Evolutionary conservation across 140 eudicot species (phyloP).

Genomic region (Flaveria floridana): DNA sequence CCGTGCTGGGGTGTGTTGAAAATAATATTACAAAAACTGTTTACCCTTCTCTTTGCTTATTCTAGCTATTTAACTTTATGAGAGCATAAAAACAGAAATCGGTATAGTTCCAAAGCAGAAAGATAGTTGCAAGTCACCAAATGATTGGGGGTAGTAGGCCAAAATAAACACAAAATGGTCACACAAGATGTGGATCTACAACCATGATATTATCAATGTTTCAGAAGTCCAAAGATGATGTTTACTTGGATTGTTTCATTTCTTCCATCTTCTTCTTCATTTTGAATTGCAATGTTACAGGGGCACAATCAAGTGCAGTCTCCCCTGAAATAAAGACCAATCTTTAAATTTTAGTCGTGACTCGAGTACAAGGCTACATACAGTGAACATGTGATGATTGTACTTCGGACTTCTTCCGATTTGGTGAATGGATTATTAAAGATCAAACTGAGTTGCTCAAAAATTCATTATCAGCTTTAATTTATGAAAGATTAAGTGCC

Average conservation of each 20-base stretch:
- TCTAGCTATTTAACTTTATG: background rate
- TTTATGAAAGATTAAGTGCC: constrained; percentile 13
- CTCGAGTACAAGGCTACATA: background rate
- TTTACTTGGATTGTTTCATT: constrained; percentile 34
- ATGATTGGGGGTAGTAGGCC: background rate
- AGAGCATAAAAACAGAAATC: background rate
- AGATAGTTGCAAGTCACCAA: constrained; percentile 22
- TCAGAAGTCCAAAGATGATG: background rate
- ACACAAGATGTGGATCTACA: constrained; percentile 12
- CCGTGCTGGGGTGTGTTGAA: too few species aligned
- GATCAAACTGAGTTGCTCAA: background rate
- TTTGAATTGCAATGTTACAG: constrained; percentile 82
- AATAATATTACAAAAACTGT: background rate
- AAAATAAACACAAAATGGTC: constrained; percentile 23
- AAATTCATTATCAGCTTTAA: background rate
- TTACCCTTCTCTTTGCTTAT: constrained; percentile 20
- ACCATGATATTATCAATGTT: constrained; percentile 18
- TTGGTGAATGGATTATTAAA: background rate
- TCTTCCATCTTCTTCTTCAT: constrained; percentile 85
- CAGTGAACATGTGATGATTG: background rate
- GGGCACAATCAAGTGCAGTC: constrained; percentile 96
- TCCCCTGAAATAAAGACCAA: constrained; percentile 57
- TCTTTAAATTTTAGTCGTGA: background rate
- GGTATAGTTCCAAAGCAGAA: background rate
- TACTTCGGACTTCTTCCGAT: background rate